Conservation (phyloP, 1,139 yeast species). For the Trichomonascaceae sp. region DNA sequence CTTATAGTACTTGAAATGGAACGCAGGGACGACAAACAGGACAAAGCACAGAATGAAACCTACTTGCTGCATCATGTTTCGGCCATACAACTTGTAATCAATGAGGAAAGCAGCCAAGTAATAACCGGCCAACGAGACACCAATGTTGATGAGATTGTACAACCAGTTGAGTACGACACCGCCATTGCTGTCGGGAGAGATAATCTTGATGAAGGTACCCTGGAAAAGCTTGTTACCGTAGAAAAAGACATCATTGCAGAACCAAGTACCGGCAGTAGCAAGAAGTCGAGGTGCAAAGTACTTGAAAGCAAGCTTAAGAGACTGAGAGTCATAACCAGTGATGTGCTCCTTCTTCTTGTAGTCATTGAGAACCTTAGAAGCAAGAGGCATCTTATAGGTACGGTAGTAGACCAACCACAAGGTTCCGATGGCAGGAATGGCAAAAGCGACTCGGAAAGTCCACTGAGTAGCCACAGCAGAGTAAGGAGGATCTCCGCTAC, state of each 20-base stretch:
- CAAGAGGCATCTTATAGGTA: constrained; percentile 33
- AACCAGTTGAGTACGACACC: constrained; percentile 76
- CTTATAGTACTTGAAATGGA: constrained; percentile 48
- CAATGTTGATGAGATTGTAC: constrained; percentile 60
- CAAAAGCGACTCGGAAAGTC: constrained; percentile 35
- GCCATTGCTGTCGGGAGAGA: constrained; percentile 59
- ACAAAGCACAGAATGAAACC: constrained; percentile 56
- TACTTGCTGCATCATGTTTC: constrained; percentile 53
- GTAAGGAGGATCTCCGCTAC: constrained; percentile 45
- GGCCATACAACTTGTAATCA: constrained; percentile 48
- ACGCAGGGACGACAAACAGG: constrained; percentile 57
- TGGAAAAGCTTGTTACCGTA: constrained; percentile 73
- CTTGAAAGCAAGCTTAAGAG: constrained; percentile 30
- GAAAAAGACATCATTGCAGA: constrained; percentile 90
- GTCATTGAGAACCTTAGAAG: constrained; percentile 28
- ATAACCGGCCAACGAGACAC: constrained; percentile 65
- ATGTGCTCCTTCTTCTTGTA: constrained; percentile 30
- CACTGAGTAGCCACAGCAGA: constrained; percentile 32
- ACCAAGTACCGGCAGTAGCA: constrained; percentile 98
- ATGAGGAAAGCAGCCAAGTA: constrained; percentile 55
- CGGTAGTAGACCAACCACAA: constrained; percentile 37
- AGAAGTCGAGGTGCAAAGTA: constrained; percentile 85
- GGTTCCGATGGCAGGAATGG: constrained; percentile 36
- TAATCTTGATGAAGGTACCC: constrained; percentile 64
- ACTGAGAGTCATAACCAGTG: constrained; percentile 33